Evolutionary conservation across 202 grass and related monocot species (phyloP).

Genomic region (Cymbopogon flexuosus): DNA sequence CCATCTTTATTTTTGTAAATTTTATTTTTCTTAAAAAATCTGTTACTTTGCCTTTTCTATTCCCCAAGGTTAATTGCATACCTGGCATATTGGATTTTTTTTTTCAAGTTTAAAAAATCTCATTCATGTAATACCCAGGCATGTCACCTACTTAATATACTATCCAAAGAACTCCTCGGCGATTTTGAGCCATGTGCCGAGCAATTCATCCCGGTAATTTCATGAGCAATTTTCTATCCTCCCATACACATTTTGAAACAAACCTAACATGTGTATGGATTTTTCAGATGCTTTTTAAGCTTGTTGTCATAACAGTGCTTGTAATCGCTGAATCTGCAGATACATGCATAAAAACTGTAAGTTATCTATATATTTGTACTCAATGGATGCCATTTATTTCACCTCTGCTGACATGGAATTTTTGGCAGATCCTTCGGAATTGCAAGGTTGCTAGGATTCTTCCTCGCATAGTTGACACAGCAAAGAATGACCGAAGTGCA

Average conservation of each 20-base stretch:
- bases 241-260: constrained; percentile 9
- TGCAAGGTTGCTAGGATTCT: constrained; percentile 87
- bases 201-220: constrained; percentile 76
- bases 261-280: constrained; percentile 34
- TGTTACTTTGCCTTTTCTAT: constrained; percentile 23
- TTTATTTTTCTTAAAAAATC: neutral
- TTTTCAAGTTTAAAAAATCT: neutral
- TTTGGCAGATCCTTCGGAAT: constrained; percentile 70
- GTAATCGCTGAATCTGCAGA: constrained; percentile 95
- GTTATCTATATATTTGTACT: constrained; percentile 26
- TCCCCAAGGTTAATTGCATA: constrained; percentile 9
- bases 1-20: constrained; percentile 1
- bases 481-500: constrained; percentile 92
- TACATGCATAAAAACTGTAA: constrained; percentile 97
- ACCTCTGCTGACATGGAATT: constrained; percentile 21
- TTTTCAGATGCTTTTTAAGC: constrained; percentile 89
- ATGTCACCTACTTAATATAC: constrained; percentile 80
- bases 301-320: constrained; percentile 96
- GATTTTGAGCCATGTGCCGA: constrained; percentile 89
- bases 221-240: neutral
- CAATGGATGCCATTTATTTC: constrained; percentile 15
- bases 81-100: neutral
- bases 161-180: constrained; percentile 94
- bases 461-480: constrained; percentile 80
- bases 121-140: constrained; percentile 47